Conservation (phyloP, 768 basidiomycete species). For the Calocera cornea region DNA sequence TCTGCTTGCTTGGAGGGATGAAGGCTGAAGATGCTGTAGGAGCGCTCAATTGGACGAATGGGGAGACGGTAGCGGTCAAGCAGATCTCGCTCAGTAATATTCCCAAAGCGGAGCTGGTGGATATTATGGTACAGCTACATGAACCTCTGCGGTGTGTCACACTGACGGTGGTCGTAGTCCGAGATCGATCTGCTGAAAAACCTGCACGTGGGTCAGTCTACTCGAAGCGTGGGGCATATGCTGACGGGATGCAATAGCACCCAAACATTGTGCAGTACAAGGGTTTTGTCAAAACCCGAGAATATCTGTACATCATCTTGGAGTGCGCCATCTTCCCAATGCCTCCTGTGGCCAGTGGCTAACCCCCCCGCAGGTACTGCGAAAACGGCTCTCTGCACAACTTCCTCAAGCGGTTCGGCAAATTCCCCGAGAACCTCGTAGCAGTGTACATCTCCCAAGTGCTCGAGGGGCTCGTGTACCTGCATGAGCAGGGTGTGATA, state of each 20-base stretch:
- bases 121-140: conserved; percentile 68
- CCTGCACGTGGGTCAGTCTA: conserved; percentile 51
- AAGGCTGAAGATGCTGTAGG: conserved; percentile 30
- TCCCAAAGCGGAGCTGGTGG: conserved; percentile 80
- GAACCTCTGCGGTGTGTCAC: conserved; percentile 14
- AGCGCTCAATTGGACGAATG: conserved; percentile 87
- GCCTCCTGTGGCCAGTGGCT: background rate
- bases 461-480: conserved; percentile 85
- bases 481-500: conserved; percentile 98
- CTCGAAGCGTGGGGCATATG: background rate
- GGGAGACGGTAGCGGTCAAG: conserved; percentile 97
- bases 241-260: conserved; percentile 41
- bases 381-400: conserved; percentile 95
- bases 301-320: conserved; percentile 91
- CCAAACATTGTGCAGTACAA: conserved; percentile 98
- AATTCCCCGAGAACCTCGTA: conserved; percentile 94
- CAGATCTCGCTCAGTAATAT: conserved; percentile 92
- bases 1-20: background rate
- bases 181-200: conserved; percentile 98
- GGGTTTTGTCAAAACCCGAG: conserved; percentile 88
- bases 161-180: conserved; percentile 38
- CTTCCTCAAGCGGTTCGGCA: conserved; percentile 93
- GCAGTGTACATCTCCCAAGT: conserved; percentile 96
- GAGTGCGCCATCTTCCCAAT: conserved; percentile 46
- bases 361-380: conserved; percentile 50